A percentile compares a stretch with the other conserved stretches of the same genome.
Evolutionary conservation across 257 asterid genomes (phyloP).

Genomic region (Handroanthus guayacan): DNA sequence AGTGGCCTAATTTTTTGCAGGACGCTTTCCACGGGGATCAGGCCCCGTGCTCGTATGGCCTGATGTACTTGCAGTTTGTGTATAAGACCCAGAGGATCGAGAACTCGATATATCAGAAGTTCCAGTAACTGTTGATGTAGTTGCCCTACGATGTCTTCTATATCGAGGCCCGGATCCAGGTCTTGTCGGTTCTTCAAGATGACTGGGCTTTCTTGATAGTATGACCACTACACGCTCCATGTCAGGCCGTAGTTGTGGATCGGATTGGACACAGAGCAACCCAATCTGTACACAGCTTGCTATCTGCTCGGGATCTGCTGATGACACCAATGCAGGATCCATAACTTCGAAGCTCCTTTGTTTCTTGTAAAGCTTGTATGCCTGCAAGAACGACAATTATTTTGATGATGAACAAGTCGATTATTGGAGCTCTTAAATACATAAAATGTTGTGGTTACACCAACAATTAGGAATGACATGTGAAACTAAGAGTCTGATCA

Average conservation of each 20-base stretch:
- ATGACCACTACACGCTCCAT: conserved; percentile 78
- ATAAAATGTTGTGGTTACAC: not conserved
- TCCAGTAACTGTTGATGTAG: conserved; percentile 47
- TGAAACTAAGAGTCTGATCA: not conserved
- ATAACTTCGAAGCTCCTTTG: conserved; percentile 61
- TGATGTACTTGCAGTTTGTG: conserved; percentile 53
- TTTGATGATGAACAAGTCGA: not conserved
- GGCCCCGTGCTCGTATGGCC: conserved; percentile 16
- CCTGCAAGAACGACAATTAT: conserved; percentile 51
- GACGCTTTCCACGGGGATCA: conserved; percentile 44
- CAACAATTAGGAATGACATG: not conserved
- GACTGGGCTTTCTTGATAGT: conserved; percentile 70
- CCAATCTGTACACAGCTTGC: conserved; percentile 64
- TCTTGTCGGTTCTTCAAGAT: conserved; percentile 75
- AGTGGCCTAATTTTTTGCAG: conserved; percentile 35
- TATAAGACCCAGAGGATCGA: conserved; percentile 49
- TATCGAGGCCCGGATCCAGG: conserved; percentile 81
- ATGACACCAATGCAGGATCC: conserved; percentile 70
- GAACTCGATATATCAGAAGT: conserved; percentile 60
- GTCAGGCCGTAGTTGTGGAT: conserved; percentile 73
- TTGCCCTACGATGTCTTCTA: conserved; percentile 47
- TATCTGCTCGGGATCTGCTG: conserved; percentile 61
- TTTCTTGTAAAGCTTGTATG: conserved; percentile 81
- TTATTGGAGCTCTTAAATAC: not conserved
- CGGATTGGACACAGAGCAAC: conserved; percentile 80